A percentile compares a stretch with the other conserved stretches of the same genome.
phyloP scores from a whole-genome alignment of 1,284 basidiomycete species.

The Cryptococcus sp. region DNA sequence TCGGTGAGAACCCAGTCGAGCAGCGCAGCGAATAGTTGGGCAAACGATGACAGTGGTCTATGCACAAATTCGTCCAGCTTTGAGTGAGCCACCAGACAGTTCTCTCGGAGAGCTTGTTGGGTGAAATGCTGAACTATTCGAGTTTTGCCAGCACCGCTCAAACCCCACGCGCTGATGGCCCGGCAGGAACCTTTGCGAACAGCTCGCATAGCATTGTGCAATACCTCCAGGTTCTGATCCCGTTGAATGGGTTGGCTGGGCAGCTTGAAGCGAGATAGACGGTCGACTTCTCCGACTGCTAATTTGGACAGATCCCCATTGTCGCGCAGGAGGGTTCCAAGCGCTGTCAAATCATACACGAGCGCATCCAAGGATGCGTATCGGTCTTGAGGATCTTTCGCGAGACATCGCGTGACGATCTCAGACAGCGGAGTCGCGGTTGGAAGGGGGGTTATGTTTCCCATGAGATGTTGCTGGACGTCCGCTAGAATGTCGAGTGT shows the following conservation, averaged over 20 bases:
- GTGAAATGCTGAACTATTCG: slow-evolving; percentile 40
- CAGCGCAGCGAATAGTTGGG: slow-evolving; percentile 44
- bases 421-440: slow-evolving; percentile 40
- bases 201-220: slow-evolving; percentile 26
- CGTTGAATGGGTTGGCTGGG: slow-evolving; percentile 36
- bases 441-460: slow-evolving; percentile 24
- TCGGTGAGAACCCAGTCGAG: slow-evolving; percentile 44
- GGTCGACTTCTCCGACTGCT: slow-evolving; percentile 41
- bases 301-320: slow-evolving; percentile 36
- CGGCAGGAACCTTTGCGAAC: slow-evolving; percentile 4
- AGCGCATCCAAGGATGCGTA: slow-evolving; percentile 40
- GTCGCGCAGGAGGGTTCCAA: slow-evolving; percentile 28
- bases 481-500: slow-evolving; percentile 30
- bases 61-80: slow-evolving; percentile 41
- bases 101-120: slow-evolving; percentile 1
- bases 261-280: slow-evolving; percentile 34
- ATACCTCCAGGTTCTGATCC: slow-evolving; percentile 23
- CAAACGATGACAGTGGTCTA: slow-evolving; percentile 42
- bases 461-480: slow-evolving; percentile 38
- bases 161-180: slow-evolving; percentile 37
- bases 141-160: slow-evolving; percentile 45
- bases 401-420: slow-evolving; percentile 44
- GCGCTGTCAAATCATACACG: slow-evolving; percentile 38
- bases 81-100: slow-evolving; percentile 34
- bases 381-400: slow-evolving; percentile 39